Conservation (phyloP, 2,329 filamentous ascomycete genomes). For the Byssothecium circinans region DNA sequence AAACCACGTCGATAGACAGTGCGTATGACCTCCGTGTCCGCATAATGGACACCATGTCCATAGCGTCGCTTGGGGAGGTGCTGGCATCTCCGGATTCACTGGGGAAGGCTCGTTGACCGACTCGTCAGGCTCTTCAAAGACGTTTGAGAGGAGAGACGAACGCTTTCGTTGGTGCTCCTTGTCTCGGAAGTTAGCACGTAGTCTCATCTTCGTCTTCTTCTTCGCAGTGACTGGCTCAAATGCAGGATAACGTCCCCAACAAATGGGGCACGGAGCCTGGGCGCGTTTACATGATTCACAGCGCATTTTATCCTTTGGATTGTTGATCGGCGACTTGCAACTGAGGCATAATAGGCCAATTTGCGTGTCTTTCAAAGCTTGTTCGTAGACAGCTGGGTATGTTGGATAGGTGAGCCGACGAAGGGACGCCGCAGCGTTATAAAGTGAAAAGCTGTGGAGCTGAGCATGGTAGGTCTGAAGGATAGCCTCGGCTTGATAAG, state of each 20-base stretch:
- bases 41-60: constrained; percentile 63
- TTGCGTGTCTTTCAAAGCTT: constrained; percentile 56
- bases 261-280: constrained; percentile 48
- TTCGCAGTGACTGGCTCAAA: constrained; percentile 38
- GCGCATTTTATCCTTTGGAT: constrained; percentile 52
- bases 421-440: constrained; percentile 58
- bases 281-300: constrained; percentile 55
- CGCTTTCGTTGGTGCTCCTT: constrained; percentile 28
- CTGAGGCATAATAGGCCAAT: constrained; percentile 58
- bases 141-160: constrained; percentile 21
- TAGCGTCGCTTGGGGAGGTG: constrained; percentile 40
- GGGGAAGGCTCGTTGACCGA: constrained; percentile 24
- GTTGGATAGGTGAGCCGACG: constrained; percentile 57
- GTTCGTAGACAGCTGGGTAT: constrained; percentile 61
- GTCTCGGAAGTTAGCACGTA: constrained; percentile 23
- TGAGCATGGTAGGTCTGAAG: constrained; percentile 61
- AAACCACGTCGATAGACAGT: constrained; percentile 61
- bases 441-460: constrained; percentile 51
- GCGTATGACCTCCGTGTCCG: constrained; percentile 61
- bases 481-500: constrained; percentile 58
- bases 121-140: constrained; percentile 8
- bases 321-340: constrained; percentile 60
- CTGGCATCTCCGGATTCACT: constrained; percentile 23
- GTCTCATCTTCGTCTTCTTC: constrained; percentile 31
- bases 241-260: constrained; percentile 48